phyloP scores from a whole-genome alignment of 1,284 basidiomycete genomes.

The Ganoderma sp. region DNA sequence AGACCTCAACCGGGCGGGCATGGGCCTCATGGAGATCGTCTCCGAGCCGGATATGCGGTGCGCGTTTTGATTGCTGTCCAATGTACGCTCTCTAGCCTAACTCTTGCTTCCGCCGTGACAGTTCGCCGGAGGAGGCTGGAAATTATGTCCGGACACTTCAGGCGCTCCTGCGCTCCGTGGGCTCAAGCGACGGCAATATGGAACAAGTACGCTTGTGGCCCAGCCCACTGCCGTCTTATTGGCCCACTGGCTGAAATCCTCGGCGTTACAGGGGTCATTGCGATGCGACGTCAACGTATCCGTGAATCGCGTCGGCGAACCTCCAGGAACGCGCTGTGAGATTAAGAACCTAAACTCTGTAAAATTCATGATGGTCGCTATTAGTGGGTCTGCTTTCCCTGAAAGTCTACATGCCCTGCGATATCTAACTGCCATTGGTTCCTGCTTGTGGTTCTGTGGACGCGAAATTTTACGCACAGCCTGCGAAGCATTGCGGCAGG shows the following conservation, averaged over 20 bases:
- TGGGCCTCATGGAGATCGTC: slow-evolving; percentile 94
- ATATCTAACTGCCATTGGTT: slow-evolving; percentile 14
- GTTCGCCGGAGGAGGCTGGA: slow-evolving; percentile 90
- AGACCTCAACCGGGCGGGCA: slow-evolving; percentile 92
- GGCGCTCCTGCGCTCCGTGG: slow-evolving; percentile 80
- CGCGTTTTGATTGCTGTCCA: slow-evolving; percentile 27
- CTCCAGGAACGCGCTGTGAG: slow-evolving; percentile 89
- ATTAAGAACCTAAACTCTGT: slow-evolving; percentile 98
- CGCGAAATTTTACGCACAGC: slow-evolving; percentile 42
- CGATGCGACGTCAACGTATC: slow-evolving; percentile 98
- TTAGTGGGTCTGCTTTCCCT: slow-evolving; percentile 64
- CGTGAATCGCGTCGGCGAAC: slow-evolving; percentile 68
- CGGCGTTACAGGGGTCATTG: slow-evolving; percentile 75
- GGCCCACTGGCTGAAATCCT: neutral
- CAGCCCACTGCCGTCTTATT: neutral
- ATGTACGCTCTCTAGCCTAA: slow-evolving; percentile 8
- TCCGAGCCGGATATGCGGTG: slow-evolving; percentile 92
- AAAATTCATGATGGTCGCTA: slow-evolving; percentile 85
- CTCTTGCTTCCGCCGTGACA: slow-evolving; percentile 39
- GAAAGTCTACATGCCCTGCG: neutral
- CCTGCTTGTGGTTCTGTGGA: neutral
- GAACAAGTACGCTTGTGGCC: slow-evolving; percentile 70
- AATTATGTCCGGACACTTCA: slow-evolving; percentile 90
- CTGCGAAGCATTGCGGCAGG: slow-evolving; percentile 78
- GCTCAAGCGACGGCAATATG: slow-evolving; percentile 96